Evolutionary conservation across 2,329 filamentous ascomycete genomes (phyloP), one percentile per base, ranked within the genome.

Genomic region (Colletotrichum horii): DNA sequence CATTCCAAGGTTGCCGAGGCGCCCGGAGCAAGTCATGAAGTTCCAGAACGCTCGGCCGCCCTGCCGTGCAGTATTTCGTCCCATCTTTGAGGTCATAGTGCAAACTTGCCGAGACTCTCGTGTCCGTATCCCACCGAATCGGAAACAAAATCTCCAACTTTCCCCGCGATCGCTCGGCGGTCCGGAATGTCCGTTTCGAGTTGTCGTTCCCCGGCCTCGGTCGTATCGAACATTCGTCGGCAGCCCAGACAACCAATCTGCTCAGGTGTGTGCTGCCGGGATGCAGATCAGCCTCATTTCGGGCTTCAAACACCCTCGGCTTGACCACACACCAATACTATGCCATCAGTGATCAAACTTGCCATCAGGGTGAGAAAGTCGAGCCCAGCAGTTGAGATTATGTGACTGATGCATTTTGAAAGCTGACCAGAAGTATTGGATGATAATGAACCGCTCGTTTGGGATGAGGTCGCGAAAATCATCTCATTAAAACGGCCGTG

Each of bases 121-220:
- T 64, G 12, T 38, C 61, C 61, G 34, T 64, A 64, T 64, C 61
- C 24, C 61, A 19, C 32, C 61, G 61, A 64, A 43, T 43, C 61
- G 61, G 61, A 43, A 43, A 64, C 34, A 38, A 14, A 22, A 32
- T 38, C 9, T 43, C 30, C 11, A 32, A 32, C 32, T 26, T 19
- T 14, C 1, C 14, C 24, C 61, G 61, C 61, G 22, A 36, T 38
- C 34, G 22, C 22, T 26, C 34, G 61, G 61, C 22, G 34, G 34
- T 43, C 34, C 22, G n/a, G 15, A 19, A 43, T 43, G 9, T 22
- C 61, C 61, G 34, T 64, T 64, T 43, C 14, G 22, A 36, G 32
- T 43, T 64, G 32, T 24, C 34, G 16, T 22, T 22, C 30, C 58
- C 34, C 58, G 58, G 30, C 58, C 0, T 3, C 16, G 34, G 61